phyloP scores from a whole-genome alignment of 2,329 filamentous ascomycete genomes.

The Pochonia chlamydosporia region DNA sequence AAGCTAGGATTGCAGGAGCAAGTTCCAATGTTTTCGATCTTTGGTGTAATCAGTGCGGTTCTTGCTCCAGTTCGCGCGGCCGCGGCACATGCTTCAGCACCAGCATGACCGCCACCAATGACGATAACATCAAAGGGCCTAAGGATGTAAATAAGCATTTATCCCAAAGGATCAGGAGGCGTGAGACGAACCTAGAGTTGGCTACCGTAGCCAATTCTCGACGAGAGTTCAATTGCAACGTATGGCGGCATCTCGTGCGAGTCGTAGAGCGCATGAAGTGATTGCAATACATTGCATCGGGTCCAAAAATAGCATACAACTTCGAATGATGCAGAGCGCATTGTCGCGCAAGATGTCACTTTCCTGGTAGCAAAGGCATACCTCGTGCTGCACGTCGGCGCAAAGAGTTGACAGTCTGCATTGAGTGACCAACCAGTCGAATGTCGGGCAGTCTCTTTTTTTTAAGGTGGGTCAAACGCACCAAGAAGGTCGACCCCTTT shows the following conservation, averaged over 20 bases:
- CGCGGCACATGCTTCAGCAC: constrained; percentile 87
- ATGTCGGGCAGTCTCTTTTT: not conserved
- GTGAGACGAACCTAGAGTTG: constrained; percentile 5
- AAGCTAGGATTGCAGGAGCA: constrained; percentile 98
- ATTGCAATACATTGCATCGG: not conserved
- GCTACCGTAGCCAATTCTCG: constrained; percentile 26
- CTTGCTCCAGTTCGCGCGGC: constrained; percentile 83
- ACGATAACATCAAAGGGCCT: constrained; percentile 88
- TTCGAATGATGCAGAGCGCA: not conserved
- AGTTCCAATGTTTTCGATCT: constrained; percentile 80
- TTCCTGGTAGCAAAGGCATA: not conserved
- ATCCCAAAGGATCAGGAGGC: not conserved
- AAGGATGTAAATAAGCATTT: constrained; percentile 2
- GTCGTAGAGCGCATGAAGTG: constrained; percentile 24
- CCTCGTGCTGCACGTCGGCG: not conserved
- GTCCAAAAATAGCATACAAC: not conserved
- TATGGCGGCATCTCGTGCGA: constrained; percentile 15
- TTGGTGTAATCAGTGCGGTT: constrained; percentile 86
- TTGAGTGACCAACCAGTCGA: no score
- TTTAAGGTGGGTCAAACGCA: no score
- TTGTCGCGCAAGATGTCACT: not conserved
- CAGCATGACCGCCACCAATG: constrained; percentile 92
- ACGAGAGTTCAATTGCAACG: constrained; percentile 11
- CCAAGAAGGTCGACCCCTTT: no score
- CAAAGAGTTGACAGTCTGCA: not conserved